phyloP scores from a whole-genome alignment of 768 basidiomycete species.

The Mycena chlorophos region DNA sequence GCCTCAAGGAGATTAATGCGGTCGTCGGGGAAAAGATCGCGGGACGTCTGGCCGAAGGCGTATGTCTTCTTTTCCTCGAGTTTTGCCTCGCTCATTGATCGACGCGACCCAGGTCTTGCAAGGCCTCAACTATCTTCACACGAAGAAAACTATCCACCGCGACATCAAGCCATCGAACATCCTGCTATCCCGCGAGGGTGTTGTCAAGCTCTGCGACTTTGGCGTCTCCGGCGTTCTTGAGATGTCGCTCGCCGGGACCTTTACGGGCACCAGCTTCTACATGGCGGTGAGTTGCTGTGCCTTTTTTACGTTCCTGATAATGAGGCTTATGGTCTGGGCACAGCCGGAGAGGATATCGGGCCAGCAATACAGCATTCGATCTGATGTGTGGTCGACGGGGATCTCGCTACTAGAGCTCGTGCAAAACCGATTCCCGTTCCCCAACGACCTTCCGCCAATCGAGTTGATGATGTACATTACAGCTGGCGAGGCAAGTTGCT shows the following conservation, averaged over 20 bases:
- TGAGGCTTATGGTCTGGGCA: slow-evolving; percentile 10
- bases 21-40: slow-evolving; percentile 86
- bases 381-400: slow-evolving; percentile 98
- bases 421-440: slow-evolving; percentile 93
- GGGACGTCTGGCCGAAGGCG: slow-evolving; percentile 91
- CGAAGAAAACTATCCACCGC: slow-evolving; percentile 89
- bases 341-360: slow-evolving; percentile 95
- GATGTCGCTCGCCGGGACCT: slow-evolving; percentile 88
- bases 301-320: neutral
- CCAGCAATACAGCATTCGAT: slow-evolving; percentile 87
- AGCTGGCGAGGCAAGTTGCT: slow-evolving; percentile 60
- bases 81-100: slow-evolving; percentile 7
- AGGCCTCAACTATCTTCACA: slow-evolving; percentile 92
- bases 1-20: slow-evolving; percentile 75
- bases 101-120: slow-evolving; percentile 63
- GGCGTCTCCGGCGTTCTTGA: slow-evolving; percentile 97
- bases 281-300: slow-evolving; percentile 80
- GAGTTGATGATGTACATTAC: slow-evolving; percentile 92
- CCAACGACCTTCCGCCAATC: slow-evolving; percentile 87
- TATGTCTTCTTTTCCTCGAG: slow-evolving; percentile 39
- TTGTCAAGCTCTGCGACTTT: slow-evolving; percentile 93
- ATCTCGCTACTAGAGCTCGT: slow-evolving; percentile 93
- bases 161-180: slow-evolving; percentile 96
- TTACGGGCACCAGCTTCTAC: slow-evolving; percentile 96
- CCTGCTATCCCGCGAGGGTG: slow-evolving; percentile 82